Conservation (phyloP, 2,329 filamentous ascomycete species). For the Fonsecaea erecta region DNA sequence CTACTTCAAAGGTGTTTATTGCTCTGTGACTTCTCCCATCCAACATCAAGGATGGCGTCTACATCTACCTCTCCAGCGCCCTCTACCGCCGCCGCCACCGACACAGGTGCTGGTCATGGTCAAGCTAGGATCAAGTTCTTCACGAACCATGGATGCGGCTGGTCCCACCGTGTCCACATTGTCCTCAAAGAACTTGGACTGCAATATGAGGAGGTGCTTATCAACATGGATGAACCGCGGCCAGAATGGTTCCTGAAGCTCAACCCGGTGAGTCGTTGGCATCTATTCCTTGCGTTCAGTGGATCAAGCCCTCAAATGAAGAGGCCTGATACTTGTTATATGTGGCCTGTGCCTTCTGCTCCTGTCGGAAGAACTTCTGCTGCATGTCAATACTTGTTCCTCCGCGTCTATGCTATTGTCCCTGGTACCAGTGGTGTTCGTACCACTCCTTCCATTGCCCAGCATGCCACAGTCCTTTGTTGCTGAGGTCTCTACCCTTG, state of each 20-base stretch:
- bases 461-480: neutral
- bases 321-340: neutral
- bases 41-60: slow-evolving; percentile 1
- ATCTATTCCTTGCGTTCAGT: neutral
- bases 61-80: neutral
- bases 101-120: slow-evolving; percentile 34
- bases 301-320: neutral
- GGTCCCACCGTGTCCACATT: slow-evolving; percentile 77
- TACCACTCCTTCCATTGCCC: neutral
- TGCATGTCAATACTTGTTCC: too few relatives aligned
- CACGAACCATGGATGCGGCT: slow-evolving; percentile 72
- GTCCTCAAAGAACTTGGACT: slow-evolving; percentile 69
- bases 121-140: slow-evolving; percentile 66
- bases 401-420: too few relatives aligned
- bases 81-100: too few relatives aligned
- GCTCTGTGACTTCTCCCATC: too few relatives aligned
- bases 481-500: neutral
- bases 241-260: slow-evolving; percentile 74
- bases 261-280: slow-evolving; percentile 62
- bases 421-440: too few relatives aligned
- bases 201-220: slow-evolving; percentile 70
- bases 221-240: slow-evolving; percentile 71
- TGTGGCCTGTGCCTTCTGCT: too few relatives aligned
- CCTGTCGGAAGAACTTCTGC: too few relatives aligned
- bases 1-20: too few relatives aligned